These are phyloP conservation scores for Thelephora terrestris DNA, from an alignment of 1,284 basidiomycete genomes.

Conservation along the genomic window DNA sequence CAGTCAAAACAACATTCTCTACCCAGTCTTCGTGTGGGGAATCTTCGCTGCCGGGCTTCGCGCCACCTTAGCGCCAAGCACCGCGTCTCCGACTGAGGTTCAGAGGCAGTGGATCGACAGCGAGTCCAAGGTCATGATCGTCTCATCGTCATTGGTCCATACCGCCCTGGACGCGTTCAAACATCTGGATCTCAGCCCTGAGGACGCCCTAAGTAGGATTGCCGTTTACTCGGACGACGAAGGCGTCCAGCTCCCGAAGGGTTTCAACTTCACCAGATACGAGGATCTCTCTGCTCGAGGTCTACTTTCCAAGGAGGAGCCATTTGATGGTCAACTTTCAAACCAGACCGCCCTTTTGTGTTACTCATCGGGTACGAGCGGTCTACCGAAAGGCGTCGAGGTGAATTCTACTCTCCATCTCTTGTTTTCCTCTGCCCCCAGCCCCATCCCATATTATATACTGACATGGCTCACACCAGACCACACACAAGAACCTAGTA, in stretches of 20 bases:
- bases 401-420: constrained; percentile 10
- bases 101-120: constrained; percentile 29
- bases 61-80: constrained; percentile 26
- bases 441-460: neutral
- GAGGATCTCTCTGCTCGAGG: too few relatives aligned
- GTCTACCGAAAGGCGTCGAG: constrained; percentile 30
- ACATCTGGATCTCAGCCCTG: constrained; percentile 16
- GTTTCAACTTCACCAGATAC: too few relatives aligned
- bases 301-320: neutral
- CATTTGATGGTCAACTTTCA: constrained; percentile 3
- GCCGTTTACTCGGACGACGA: constrained; percentile 10
- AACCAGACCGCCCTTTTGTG: constrained; percentile 31
- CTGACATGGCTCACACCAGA: constrained; percentile 14
- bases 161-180: constrained; percentile 23
- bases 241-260: too few relatives aligned
- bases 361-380: constrained; percentile 39
- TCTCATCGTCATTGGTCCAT: constrained; percentile 30
- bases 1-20: constrained; percentile 35
- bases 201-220: constrained; percentile 20
- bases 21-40: constrained; percentile 31
- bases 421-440: neutral
- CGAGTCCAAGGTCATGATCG: constrained; percentile 30
- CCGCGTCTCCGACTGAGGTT: constrained; percentile 25
- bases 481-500: constrained; percentile 36
- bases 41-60: constrained; percentile 24